Conservation (phyloP, 2,329 filamentous ascomycete genomes). For the Xylaria sp. region DNA sequence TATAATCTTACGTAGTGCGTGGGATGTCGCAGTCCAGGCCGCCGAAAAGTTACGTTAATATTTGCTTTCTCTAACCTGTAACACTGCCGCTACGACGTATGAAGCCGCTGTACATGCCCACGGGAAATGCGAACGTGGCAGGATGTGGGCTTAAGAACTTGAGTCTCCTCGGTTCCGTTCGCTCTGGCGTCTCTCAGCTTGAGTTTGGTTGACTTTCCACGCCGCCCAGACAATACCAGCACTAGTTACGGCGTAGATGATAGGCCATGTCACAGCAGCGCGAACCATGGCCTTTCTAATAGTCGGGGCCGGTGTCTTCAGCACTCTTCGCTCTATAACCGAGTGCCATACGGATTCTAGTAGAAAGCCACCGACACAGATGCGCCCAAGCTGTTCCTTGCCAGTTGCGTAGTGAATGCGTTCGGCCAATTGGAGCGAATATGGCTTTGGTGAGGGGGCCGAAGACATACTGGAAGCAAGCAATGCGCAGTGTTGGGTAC, state of each 20-base stretch:
- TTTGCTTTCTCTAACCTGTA: conserved; percentile 12
- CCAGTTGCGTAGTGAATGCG: conserved; percentile 41
- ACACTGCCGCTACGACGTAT: not conserved
- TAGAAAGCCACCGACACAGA: conserved; percentile 40
- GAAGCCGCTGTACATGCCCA: not conserved
- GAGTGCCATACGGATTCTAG: conserved; percentile 42
- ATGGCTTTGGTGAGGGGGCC: conserved; percentile 34
- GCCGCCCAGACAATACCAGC: conserved; percentile 43
- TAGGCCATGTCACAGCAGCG: conserved; percentile 38
- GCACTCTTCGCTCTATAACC: conserved; percentile 36
- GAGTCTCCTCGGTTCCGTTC: conserved; percentile 8
- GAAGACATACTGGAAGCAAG: conserved; percentile 25
- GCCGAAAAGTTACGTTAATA: conserved; percentile 30
- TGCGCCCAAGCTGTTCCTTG: conserved; percentile 39
- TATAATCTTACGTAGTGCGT: conserved; percentile 20
- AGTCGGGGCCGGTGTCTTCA: conserved; percentile 37
- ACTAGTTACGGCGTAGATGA: conserved; percentile 36
- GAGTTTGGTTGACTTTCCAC: conserved; percentile 33
- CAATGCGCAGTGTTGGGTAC: not conserved
- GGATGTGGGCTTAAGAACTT: not conserved
- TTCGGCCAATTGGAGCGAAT: conserved; percentile 40
- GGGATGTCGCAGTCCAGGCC: conserved; percentile 11
- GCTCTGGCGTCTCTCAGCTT: conserved; percentile 19
- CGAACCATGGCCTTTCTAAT: conserved; percentile 36
- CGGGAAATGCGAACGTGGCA: not conserved